Evolutionary conservation across 495 filamentous ascomycete species (phyloP), one percentile per base, ranked within the genome.

Genomic region (Cetradonia linearis): DNA sequence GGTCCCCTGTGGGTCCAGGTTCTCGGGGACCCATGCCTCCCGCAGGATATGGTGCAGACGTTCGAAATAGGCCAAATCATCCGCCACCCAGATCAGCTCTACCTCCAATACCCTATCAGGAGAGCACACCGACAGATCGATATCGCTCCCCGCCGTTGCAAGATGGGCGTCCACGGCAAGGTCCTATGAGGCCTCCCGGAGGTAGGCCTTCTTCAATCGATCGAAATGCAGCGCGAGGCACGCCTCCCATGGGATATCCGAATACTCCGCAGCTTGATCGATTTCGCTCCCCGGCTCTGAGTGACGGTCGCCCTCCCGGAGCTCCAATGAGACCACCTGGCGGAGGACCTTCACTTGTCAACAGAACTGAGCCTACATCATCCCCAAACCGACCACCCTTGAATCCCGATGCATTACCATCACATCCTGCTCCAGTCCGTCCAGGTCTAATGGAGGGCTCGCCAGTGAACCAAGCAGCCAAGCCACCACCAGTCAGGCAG

Each of bases 381-480:
- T 66, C 74, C 66, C 59, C 75, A 72, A 63, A 61, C 60, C 76
- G 59, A 52, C 62, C 50, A 36, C 66, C 65, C 42, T 53, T 69
- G 23, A 75, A 81, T 56, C 61, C 61, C 2, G 56, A 63, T 58
- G 47, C 61, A 36, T n/a, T 63, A 34, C 73, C 89, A 18, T 77
- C 81, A 34, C 93, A 96, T 68, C 90, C 92, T 11, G 74, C 77
- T 6, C 93, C 93, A 13, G 82, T 94, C 53, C 82, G 91, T 23
- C 83, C 87, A 4, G 93, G 91, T 16, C 77, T 86, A 54, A 81
- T 86, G 70, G 71, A 76, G 25, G 68, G 70, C 46, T 64, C 72
- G 33, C 65, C 69, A 8, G 61, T 68, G 42, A 64, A 58, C 5
- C 72, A 74, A 67, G 64, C 44, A 67, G 66, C 53, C 62, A 69